phyloP scores from a whole-genome alignment of 1,284 basidiomycete species.

The Mycena citricolor region DNA sequence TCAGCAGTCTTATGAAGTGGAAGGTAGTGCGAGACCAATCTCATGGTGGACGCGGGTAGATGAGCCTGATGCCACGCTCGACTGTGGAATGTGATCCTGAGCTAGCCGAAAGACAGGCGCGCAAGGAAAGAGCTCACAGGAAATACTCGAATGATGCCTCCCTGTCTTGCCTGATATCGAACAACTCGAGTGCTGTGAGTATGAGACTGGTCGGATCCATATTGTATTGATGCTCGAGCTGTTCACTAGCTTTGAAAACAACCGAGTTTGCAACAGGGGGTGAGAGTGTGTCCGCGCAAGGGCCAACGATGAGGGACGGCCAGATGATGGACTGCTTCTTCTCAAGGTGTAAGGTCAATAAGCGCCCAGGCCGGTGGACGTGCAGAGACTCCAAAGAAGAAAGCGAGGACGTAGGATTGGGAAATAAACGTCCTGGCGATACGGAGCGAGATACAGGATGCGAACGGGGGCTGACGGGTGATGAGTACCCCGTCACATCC shows the following conservation, averaged over 20 bases:
- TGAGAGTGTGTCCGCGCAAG: slow-evolving; percentile 61
- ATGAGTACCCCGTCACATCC: slow-evolving; percentile 42
- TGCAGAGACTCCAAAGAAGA: slow-evolving; percentile 74
- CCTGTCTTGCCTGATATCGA: slow-evolving; percentile 69
- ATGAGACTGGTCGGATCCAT: slow-evolving; percentile 81
- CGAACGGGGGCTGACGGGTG: slow-evolving; percentile 35
- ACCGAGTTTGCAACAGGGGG: slow-evolving; percentile 52
- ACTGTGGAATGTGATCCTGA: slow-evolving; percentile 40
- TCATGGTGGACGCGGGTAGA: slow-evolving; percentile 70
- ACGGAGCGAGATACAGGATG: slow-evolving; percentile 48
- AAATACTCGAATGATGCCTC: slow-evolving; percentile 79
- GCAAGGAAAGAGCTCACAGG: slow-evolving; percentile 47
- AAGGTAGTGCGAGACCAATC: slow-evolving; percentile 68
- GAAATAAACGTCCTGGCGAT: slow-evolving; percentile 54
- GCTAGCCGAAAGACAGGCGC: slow-evolving; percentile 6
- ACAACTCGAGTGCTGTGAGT: slow-evolving; percentile 63
- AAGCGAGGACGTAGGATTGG: slow-evolving; percentile 63
- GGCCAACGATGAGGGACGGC: slow-evolving; percentile 74
- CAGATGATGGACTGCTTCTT: slow-evolving; percentile 77
- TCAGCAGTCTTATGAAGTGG: slow-evolving; percentile 49
- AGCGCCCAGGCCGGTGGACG: slow-evolving; percentile 53
- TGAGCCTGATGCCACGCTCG: slow-evolving; percentile 78
- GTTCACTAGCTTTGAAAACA: slow-evolving; percentile 48
- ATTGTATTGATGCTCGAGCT: slow-evolving; percentile 64
- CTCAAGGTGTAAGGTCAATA: slow-evolving; percentile 73